Base-by-base conservation (phyloP, 2,329 filamentous ascomycete genomes). In the Nemania sp. region DNA sequence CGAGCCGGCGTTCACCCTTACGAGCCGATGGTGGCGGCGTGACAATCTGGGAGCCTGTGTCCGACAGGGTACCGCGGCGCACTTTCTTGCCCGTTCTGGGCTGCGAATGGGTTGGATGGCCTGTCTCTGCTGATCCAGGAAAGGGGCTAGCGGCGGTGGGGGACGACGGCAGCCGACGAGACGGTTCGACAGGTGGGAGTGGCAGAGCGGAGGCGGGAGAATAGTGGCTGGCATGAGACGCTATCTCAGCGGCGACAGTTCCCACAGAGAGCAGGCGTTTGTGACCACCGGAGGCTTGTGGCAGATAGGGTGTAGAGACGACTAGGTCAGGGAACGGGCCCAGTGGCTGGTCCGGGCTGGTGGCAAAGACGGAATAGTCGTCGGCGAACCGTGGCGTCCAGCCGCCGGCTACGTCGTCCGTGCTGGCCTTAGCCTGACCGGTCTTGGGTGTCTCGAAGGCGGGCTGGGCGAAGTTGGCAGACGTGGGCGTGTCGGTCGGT, bases 291-390 rank as follows among this genome's bases (percentile, higher is more conserved):
- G 70, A 66, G 17, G 64, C n/a, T n/a, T n/a, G n/a, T n/a, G n/a
- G 57, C 30, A 64, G 66, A 52, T 71, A 71, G 12, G 74, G 72
- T 57, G 67, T 73, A 49, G 64, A 70, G 60, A 65, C 66, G 17
- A 68, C 64, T 63, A 77, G 77, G 61, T 80, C 78, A 60, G 71
- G 63, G 65, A 80, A 82, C 12, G 71, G 67, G 53, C 68, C 77
- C 63, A 74, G 75, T 49, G 84, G 73, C 65, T 83, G 82, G 42
- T 80, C 82, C 14, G 83, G 83, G 7, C 82, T 84, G n/a, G 78
- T 73, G 71, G 84, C 83, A 74, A 86, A 86, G 64, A 86, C 81
- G 58, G 82, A 84, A 64, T 83, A 86, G 60, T 86, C 82, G 66
- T 86, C 81, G 60, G 82, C 81, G 72, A 84, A 86, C 53, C 77